These are phyloP conservation scores for Geum urbanum DNA, from an alignment of 306 rosid genomes.

Conservation along the genomic window DNA sequence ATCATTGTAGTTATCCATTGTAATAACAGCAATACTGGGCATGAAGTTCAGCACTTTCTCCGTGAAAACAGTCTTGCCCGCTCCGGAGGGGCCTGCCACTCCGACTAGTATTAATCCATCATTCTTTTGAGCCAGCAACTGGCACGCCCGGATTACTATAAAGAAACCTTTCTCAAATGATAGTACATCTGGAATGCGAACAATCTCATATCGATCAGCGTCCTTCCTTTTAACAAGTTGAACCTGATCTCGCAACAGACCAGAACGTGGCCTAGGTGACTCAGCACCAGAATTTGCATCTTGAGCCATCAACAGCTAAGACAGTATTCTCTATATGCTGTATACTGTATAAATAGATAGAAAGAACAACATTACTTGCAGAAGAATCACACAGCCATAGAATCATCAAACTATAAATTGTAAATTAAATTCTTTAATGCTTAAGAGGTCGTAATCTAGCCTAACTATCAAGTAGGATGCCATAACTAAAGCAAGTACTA, in stretches of 20 bases:
- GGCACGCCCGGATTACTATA: constrained; percentile 92
- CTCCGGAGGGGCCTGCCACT: constrained; percentile 99
- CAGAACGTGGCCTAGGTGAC: constrained; percentile 62
- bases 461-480: neutral
- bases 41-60: constrained; percentile 81
- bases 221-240: constrained; percentile 77
- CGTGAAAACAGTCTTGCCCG: constrained; percentile 94
- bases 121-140: constrained; percentile 86
- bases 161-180: constrained; percentile 98
- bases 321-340: constrained; percentile 18
- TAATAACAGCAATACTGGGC: constrained; percentile 91
- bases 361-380: constrained; percentile 6
- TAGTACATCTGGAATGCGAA: constrained; percentile 61
- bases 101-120: constrained; percentile 83
- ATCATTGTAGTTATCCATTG: constrained; percentile 97
- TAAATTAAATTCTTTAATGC: neutral
- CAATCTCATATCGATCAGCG: constrained; percentile 72
- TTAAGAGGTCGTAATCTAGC: neutral
- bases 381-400: neutral
- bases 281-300: constrained; percentile 54
- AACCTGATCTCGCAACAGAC: constrained; percentile 83
- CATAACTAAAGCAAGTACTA: neutral
- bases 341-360: constrained; percentile 12
- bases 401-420: neutral
- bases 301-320: constrained; percentile 53